Evolutionary conservation across 768 basidiomycete species (phyloP).

Genomic region (Russula earlei): DNA sequence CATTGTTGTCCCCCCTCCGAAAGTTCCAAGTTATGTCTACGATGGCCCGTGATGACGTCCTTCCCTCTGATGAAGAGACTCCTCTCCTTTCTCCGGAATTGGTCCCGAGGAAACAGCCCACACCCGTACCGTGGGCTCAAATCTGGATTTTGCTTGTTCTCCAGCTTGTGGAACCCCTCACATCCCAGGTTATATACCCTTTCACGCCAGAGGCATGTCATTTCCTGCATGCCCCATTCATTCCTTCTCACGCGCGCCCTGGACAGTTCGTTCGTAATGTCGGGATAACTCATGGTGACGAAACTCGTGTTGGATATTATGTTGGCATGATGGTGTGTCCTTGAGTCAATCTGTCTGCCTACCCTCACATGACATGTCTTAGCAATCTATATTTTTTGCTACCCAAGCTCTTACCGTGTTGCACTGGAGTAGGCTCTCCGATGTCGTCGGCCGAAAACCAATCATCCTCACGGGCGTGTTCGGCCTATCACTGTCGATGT

Average conservation of each 20-base stretch:
- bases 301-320: slow-evolving; percentile 65
- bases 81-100: slow-evolving; percentile 12
- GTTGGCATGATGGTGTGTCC: slow-evolving; percentile 60
- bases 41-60: background rate
- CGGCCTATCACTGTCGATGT: slow-evolving; percentile 27
- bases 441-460: slow-evolving; percentile 41
- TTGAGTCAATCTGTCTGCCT: background rate
- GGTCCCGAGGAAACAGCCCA: slow-evolving; percentile 27
- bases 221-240: background rate
- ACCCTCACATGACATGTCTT: background rate
- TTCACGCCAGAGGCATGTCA: slow-evolving; percentile 7
- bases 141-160: slow-evolving; percentile 60
- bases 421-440: slow-evolving; percentile 40
- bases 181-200: slow-evolving; percentile 66
- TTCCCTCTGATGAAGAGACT: slow-evolving; percentile 14
- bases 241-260: background rate
- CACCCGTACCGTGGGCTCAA: slow-evolving; percentile 64
- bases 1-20: too few species aligned
- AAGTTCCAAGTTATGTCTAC: background rate
- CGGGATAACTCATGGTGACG: slow-evolving; percentile 60
- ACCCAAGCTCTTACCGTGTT: slow-evolving; percentile 38
- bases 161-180: slow-evolving; percentile 70
- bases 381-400: slow-evolving; percentile 42
- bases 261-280: slow-evolving; percentile 57
- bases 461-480: slow-evolving; percentile 31